phyloP scores from a whole-genome alignment of 441 rosid genomes.

The Caryocar brasiliense region DNA sequence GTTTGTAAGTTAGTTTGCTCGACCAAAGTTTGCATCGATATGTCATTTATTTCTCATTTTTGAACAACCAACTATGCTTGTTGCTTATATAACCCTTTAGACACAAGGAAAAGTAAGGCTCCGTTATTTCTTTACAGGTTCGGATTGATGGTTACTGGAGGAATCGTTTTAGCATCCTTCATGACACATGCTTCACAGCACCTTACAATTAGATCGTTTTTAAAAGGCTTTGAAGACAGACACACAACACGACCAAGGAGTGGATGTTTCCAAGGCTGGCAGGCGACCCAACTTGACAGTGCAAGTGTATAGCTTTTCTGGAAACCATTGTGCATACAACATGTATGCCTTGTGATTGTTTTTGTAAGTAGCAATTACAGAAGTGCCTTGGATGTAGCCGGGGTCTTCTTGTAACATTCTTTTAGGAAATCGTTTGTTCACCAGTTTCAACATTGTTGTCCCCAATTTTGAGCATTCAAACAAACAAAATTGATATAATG shows the following conservation, averaged over 20 bases:
- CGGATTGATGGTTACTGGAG: slow-evolving; percentile 75
- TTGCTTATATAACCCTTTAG: not conserved
- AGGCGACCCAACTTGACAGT: not conserved
- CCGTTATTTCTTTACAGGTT: slow-evolving; percentile 38
- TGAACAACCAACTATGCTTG: not conserved
- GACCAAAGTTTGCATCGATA: not conserved
- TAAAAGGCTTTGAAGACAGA: slow-evolving; percentile 60
- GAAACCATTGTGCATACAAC: too few species aligned
- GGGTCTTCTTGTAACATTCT: too few species aligned
- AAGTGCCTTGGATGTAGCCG: too few species aligned
- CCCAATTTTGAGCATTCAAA: too few species aligned
- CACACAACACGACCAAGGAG: slow-evolving; percentile 40
- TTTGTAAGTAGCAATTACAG: too few species aligned
- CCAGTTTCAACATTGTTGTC: too few species aligned
- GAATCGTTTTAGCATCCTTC: slow-evolving; percentile 68
- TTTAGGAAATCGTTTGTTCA: too few species aligned
- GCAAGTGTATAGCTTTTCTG: slow-evolving; percentile 1
- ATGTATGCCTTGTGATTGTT: too few species aligned
- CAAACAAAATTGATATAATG: too few species aligned
- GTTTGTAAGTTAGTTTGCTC: slow-evolving; percentile 51
- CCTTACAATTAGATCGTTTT: slow-evolving; percentile 56
- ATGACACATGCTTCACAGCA: slow-evolving; percentile 86
- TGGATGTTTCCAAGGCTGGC: slow-evolving; percentile 38
- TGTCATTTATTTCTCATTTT: not conserved
- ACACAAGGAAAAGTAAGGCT: not conserved